Base-by-base conservation (phyloP, 768 basidiomycete genomes). In the Pleurotus tuoliensis region DNA sequence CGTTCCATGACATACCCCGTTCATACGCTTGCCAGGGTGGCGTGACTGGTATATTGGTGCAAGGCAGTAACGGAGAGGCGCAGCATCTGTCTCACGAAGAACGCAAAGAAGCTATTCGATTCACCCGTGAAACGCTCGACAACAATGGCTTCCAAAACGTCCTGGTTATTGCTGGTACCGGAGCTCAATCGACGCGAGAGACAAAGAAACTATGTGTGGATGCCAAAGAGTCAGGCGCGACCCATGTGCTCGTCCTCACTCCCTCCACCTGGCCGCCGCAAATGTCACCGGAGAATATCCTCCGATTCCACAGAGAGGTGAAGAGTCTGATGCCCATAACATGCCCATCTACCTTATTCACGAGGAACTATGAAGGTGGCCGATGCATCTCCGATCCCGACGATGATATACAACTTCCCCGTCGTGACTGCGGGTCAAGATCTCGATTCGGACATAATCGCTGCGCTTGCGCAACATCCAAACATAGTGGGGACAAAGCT, bases 401-500 rank as follows among this genome's bases (percentile, higher is more conserved):
- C 79, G 6, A 82, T 91, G 81, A 81, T 94, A 49, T 94, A 94
- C 76, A 94, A 94, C 72, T 93, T 92, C 72, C 89, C 92, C 43
- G 77, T 75, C 47, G 90, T 89, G 54, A 88, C 87, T 12, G 86
- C 91, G 0, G 91, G 92, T 12, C 81, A 89, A 58, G 89, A 95
- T 66, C 82, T 95, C 39, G 88, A 92, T 67, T 92, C 90, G 0
- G 91, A 94, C 67, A 78, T 80, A 50, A 79, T 95, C 63, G 76
- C 76, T 49, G 73, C 77, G 15, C 79, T 94, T 34, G 85, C 88
- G 3, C 69, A 79, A 45, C 91, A 92, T 66, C 88, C 88, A 5
- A 93, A 94, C 71, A 90, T 92, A 61, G 87, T 93, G 58, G 92
- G 92, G 57, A 84, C 82, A 50, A 94, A 90, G 71, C 77, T 94